Conservation (phyloP, 768 basidiomycete species). For the Lactarius tabidus region DNA sequence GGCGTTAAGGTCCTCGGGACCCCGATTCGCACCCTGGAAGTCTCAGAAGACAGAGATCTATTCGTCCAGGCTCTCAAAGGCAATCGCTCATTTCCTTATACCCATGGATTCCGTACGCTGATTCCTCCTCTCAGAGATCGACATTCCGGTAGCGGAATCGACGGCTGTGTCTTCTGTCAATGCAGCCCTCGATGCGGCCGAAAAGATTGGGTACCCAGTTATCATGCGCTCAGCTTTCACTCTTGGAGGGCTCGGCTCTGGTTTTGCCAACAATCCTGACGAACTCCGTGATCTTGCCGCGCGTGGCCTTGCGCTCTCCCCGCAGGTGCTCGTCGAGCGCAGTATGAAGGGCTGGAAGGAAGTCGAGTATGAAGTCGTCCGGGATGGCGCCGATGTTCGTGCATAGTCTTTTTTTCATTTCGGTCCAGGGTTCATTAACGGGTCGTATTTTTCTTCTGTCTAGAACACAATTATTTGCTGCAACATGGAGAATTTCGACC, state of each 20-base stretch:
- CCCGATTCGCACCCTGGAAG: conserved; percentile 79
- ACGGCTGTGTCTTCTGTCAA: conserved; percentile 96
- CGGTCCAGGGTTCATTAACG: neutral
- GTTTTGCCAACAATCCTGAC: conserved; percentile 92
- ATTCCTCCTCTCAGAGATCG: conserved; percentile 47
- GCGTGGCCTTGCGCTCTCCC: conserved; percentile 83
- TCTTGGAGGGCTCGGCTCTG: conserved; percentile 96
- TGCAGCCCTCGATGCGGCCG: conserved; percentile 88
- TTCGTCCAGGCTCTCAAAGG: conserved; percentile 88
- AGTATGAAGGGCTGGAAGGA: conserved; percentile 99
- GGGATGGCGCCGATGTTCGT: conserved; percentile 93
- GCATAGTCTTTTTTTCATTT: neutral
- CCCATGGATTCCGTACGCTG: conserved; percentile 78
- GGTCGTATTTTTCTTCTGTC: neutral
- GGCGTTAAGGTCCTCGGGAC: conserved; percentile 91
- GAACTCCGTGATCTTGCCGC: conserved; percentile 94
- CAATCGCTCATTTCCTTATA: conserved; percentile 60
- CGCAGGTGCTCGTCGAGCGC: conserved; percentile 95
- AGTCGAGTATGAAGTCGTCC: conserved; percentile 98
- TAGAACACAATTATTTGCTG: conserved; percentile 99
- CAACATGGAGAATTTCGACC: conserved; percentile 99
- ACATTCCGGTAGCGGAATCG: conserved; percentile 56
- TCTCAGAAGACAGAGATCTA: conserved; percentile 70
- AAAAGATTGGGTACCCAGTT: conserved; percentile 92
- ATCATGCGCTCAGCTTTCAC: conserved; percentile 97